Evolutionary conservation across 1,139 yeast genomes (phyloP), one percentile per base, ranked within the genome.

Genomic region (Nakaseomyces kungkrabaensis): DNA sequence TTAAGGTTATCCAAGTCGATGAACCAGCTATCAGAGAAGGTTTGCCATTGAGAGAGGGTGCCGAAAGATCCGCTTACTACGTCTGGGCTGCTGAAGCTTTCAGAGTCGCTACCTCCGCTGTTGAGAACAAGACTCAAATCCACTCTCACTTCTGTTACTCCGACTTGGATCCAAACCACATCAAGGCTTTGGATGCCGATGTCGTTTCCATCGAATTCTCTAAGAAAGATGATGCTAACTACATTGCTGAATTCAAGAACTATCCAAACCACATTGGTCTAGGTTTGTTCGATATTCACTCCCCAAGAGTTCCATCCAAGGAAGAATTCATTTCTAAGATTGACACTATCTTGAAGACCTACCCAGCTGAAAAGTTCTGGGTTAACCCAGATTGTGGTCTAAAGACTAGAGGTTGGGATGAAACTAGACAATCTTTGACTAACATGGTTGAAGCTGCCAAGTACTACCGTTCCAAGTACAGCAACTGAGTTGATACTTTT

Each of bases 91-190:
- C 97, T 69, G 95, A 90, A 77, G 89, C 97, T 66, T 92, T 92
- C 94, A 87, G 98, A 81, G 92, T 92, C 66, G 96, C 98, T 67
- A 92, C 98, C 62, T 90, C 97, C 61, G 97, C 97, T 77, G 98
- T 92, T 61, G 80, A 79, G 68, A 85, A 92, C 79, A 74, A 81
- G 61, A 92, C 98, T 66, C 98, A 92, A 79, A 89, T 92, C 73
- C 98, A 92, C 85, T 92, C 98, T 56, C 98, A 92, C 77, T 92
- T 92, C 96, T 92, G 98, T 79, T 92, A 92, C 88, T 92, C 98
- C 56, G 98, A 92, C 75, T 84, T 92, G 75, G 97, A 92, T 79
- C 97, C 97, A 72, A 87, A 86, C 82, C 97, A 92, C 76, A 92
- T 92, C 79, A 90, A 92, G 82, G 97, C 97, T 63, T 82, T 92